Evolutionary conservation across 1,284 basidiomycete genomes (phyloP), one percentile per base, ranked within the genome.

Genomic region (Ustilago curta): DNA sequence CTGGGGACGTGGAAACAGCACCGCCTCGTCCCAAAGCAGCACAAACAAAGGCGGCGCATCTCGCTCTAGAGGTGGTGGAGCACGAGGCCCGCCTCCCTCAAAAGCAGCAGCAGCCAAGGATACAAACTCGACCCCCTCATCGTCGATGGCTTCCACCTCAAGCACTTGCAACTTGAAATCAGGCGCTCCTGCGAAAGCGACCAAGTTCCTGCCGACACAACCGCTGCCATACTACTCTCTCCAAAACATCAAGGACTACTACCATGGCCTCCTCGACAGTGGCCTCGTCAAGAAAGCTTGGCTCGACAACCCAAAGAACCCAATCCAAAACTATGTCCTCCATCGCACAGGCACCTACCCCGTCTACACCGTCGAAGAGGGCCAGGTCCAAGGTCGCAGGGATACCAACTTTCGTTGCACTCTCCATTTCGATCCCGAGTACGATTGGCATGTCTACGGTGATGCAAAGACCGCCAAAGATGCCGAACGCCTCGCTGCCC

Each of bases 391-490:
- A 18, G 81, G 75, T 8, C 42, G 72, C 11, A 65, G 70, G 19
- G 76, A 81, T 43, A 71, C 47, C 44, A 68, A 77, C 37, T 62
- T 79, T 19, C 72, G 79, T 19, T 71, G 74, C 76, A 61, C 56
- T 12, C 56, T 69, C 40, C 43, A 68, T 32, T 74, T 77, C n/a
- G 77, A 77, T 37, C 65, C 59, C 6, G 77, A 73, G 8, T 71
- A 64, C 47, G 53, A 70, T 12, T 73, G 88, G 47, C 47, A 85
- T 31, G 88, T 87, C 9, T 83, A 87, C 4, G 81, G 94, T 87
- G 95, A 97, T 83, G 87, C 88, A 56, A n/a, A 86, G 1, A 87
- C 85, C 9, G 90, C 88, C 80, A 92, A 91, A 77, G 89, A 91
- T 32, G 91, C 94, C 2, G 90, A 93, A 79, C 89, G 89, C 81